Evolutionary conservation across 2,329 filamentous ascomycete species (phyloP), one percentile per base, ranked within the genome.

Genomic region (Didymellaceae sp.): DNA sequence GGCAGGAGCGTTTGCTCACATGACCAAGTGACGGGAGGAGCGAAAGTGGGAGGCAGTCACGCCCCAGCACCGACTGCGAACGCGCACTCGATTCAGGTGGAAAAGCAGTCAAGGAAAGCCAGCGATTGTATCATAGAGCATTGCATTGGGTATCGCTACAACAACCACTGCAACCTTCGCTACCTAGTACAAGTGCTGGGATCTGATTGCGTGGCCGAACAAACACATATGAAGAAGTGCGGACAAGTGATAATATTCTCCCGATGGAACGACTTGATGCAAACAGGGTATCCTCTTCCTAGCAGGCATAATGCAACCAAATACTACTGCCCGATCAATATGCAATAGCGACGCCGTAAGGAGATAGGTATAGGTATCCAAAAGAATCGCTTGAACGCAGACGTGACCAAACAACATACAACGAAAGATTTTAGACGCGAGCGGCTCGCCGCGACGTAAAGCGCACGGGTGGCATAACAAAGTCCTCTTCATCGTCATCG

Each of bases 391-490:
- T 71, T 43, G 58, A 71, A 69, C 60, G 67, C 65, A 62, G 33
- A 60, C 11, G 54, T 22, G 24, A 53, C 45, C 54, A 33, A 33
- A 42, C 30, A 38, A 40, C 10, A 17, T 37, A 35, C 18, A 41
- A 21, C 49, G 51, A 32, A 28, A 13, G 2, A 9, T 17, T 7
- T 45, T 30, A 59, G 44, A 50, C 63, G 25, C 52, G 51, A 17
- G 49, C 45, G 30, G 49, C 50, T 34, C 59, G 58, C 10, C 68
- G 67, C 10, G 71, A 72, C 8, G 68, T 74, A 31, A 73, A 50
- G 24, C 71, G 65, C 14, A 74, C 59, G 18, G 71, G 68, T 9
- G 71, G 70, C 64, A 73, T 65, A n/a, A 68, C 62, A 33, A 72
- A 72, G 20, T 67, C 61, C 4, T 72, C 66, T 21, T 71, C 68